Evolutionary conservation across 805 yeast genomes (phyloP).

Genomic region (Schwanniomyces polymorphus): DNA sequence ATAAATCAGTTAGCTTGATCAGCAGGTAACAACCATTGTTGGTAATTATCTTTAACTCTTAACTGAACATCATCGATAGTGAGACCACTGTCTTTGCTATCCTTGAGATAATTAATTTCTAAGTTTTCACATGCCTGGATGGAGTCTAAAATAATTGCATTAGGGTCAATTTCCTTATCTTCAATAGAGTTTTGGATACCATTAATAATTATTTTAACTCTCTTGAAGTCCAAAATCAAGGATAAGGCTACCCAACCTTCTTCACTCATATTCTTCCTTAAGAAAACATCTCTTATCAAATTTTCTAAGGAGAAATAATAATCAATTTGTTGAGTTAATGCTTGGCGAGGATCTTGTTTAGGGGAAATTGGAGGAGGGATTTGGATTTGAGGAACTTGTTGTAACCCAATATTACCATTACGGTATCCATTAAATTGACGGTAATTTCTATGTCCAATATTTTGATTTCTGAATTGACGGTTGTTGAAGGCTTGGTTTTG

Average conservation of each 20-base stretch:
- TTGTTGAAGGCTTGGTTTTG: constrained; percentile 24
- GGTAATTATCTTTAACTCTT: constrained; percentile 58
- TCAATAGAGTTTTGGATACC: constrained; percentile 37
- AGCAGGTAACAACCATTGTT: constrained; percentile 64
- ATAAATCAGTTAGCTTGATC: constrained; percentile 3
- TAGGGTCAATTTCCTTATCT: constrained; percentile 20
- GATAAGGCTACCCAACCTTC: constrained; percentile 70
- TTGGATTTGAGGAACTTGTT: constrained; percentile 21
- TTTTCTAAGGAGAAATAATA: constrained; percentile 91
- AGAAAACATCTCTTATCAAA: constrained; percentile 76
- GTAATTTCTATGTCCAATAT: constrained; percentile 14
- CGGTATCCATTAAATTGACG: constrained; percentile 11
- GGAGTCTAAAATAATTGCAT: constrained; percentile 49
- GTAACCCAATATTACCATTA: constrained; percentile 8
- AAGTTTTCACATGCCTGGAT: constrained; percentile 52
- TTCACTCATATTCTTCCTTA: constrained; percentile 78
- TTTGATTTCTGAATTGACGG: constrained; percentile 23
- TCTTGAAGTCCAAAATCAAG: constrained; percentile 67
- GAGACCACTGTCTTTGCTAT: constrained; percentile 24
- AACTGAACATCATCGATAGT: constrained; percentile 52
- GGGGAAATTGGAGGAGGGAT: constrained; percentile 50
- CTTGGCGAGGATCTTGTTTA: constrained; percentile 45
- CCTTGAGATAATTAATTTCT: constrained; percentile 44
- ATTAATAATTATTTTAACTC: constrained; percentile 60
- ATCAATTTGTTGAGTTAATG: constrained; percentile 65